phyloP scores from a whole-genome alignment of 352 stramenopile species.

The Pythium coloratum region DNA sequence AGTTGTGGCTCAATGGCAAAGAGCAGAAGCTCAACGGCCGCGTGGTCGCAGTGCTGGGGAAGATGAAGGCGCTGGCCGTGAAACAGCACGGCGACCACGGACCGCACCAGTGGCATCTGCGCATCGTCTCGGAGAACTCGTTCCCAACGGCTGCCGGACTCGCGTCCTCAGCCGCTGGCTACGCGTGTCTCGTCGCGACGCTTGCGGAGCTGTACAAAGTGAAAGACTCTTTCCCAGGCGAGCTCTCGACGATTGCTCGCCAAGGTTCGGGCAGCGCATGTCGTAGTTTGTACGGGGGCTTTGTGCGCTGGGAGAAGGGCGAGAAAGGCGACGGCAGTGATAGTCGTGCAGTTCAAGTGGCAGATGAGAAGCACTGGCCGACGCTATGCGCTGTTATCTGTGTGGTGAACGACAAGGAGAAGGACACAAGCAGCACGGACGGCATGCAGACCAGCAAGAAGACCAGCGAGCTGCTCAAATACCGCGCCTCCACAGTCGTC shows the following conservation, averaged over 20 bases:
- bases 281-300: constrained; percentile 95
- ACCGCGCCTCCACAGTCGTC: constrained; percentile 85
- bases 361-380: constrained; percentile 92
- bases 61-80: constrained; percentile 56
- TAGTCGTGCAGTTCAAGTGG: constrained; percentile 67
- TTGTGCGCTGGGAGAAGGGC: constrained; percentile 96
- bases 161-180: constrained; percentile 97
- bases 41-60: constrained; percentile 69
- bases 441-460: constrained; percentile 95
- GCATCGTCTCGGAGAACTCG: constrained; percentile 96
- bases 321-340: constrained; percentile 63
- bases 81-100: constrained; percentile 23
- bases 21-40: constrained; percentile 84
- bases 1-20: constrained; percentile 96
- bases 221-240: constrained; percentile 87
- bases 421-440: constrained; percentile 95
- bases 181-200: constrained; percentile 91
- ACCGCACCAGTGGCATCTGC: constrained; percentile 53
- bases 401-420: constrained; percentile 95
- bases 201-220: constrained; percentile 89
- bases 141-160: constrained; percentile 98
- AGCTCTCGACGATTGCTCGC: constrained; percentile 92
- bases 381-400: constrained; percentile 95
- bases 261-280: constrained; percentile 96
- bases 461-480: constrained; percentile 91